phyloP scores from a whole-genome alignment of 2,329 filamentous ascomycete species.

The Cercospora zeina region DNA sequence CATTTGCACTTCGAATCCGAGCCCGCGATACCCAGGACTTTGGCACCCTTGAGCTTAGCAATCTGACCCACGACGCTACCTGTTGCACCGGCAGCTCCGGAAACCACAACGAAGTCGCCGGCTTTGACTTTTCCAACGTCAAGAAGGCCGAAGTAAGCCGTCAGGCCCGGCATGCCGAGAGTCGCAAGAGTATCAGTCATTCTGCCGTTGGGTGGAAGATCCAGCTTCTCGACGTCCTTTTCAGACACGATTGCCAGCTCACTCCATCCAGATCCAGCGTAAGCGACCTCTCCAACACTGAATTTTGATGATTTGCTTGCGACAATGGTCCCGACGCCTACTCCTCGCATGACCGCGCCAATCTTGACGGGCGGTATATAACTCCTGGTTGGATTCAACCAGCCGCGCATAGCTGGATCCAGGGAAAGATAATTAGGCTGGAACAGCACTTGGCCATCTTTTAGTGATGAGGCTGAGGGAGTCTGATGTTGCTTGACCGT shows the following conservation, averaged over 20 bases:
- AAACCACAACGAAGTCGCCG: slow-evolving; percentile 75
- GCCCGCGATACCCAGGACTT: slow-evolving; percentile 66
- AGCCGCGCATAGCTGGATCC: slow-evolving; percentile 55
- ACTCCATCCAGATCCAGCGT: slow-evolving; percentile 42
- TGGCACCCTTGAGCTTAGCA: slow-evolving; percentile 68
- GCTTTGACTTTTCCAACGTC: slow-evolving; percentile 66
- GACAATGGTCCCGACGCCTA: slow-evolving; percentile 44
- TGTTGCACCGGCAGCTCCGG: slow-evolving; percentile 75
- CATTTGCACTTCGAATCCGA: slow-evolving; percentile 67
- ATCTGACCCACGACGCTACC: slow-evolving; percentile 77
- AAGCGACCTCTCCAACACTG: slow-evolving; percentile 42
- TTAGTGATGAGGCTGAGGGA: slow-evolving; percentile 27
- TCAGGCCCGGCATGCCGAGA: slow-evolving; percentile 66
- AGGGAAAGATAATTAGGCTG: slow-evolving; percentile 53
- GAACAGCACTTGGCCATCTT: slow-evolving; percentile 49
- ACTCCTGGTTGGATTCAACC: slow-evolving; percentile 51
- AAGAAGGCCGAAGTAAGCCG: slow-evolving; percentile 73
- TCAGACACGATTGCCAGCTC: slow-evolving; percentile 45
- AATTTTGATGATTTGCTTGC: slow-evolving; percentile 39
- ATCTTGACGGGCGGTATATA: slow-evolving; percentile 51
- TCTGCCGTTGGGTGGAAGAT: slow-evolving; percentile 30
- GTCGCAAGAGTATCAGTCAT: slow-evolving; percentile 36
- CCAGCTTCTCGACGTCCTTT: slow-evolving; percentile 27
- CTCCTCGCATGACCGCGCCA: slow-evolving; percentile 45
- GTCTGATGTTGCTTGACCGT: slow-evolving; percentile 26